A percentile compares a stretch with the other conserved stretches of the same genome.
Conservation (phyloP, 495 filamentous ascomycete species). For the Parathielavia hyrcaniae region DNA sequence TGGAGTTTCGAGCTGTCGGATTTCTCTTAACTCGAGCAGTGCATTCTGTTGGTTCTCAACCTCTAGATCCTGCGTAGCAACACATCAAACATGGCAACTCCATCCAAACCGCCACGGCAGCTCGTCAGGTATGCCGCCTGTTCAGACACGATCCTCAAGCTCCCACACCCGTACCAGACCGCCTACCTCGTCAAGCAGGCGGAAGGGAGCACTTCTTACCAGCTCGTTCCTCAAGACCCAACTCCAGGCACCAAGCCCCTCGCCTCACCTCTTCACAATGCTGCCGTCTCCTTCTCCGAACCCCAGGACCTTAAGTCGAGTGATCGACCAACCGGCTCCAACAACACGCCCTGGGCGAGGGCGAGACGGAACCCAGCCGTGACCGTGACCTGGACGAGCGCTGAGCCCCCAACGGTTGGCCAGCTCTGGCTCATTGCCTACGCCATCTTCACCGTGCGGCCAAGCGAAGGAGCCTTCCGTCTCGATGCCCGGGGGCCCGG, state of each 20-base stretch:
- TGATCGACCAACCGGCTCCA: slow-evolving; percentile 41
- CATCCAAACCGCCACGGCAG: slow-evolving; percentile 14
- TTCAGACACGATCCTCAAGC: slow-evolving; percentile 39
- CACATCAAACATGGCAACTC: slow-evolving; percentile 3
- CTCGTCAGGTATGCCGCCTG: slow-evolving; percentile 28
- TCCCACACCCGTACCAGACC: slow-evolving; percentile 44
- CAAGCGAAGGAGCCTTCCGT: slow-evolving; percentile 49
- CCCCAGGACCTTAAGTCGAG: slow-evolving; percentile 42
- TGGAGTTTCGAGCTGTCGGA: neutral
- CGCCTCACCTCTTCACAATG: slow-evolving; percentile 33
- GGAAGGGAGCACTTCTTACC: slow-evolving; percentile 14
- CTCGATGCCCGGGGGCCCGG: slow-evolving; percentile 41
- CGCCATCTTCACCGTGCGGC: slow-evolving; percentile 51
- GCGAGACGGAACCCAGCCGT: slow-evolving; percentile 41
- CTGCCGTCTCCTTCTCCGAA: slow-evolving; percentile 38
- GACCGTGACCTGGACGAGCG: slow-evolving; percentile 33
- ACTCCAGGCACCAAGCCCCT: slow-evolving; percentile 14
- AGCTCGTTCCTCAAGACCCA: slow-evolving; percentile 23
- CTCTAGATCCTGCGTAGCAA: neutral
- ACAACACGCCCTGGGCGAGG: slow-evolving; percentile 45
- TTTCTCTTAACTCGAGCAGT: neutral
- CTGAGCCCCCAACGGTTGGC: slow-evolving; percentile 43
- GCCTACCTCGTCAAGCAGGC: slow-evolving; percentile 36
- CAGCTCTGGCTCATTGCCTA: slow-evolving; percentile 60
- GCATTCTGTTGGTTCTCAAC: neutral